A percentile compares a stretch with the other conserved stretches of the same genome.
phyloP scores from a whole-genome alignment of 2,329 filamentous ascomycete species.

The Aspergillus phoenicis region DNA sequence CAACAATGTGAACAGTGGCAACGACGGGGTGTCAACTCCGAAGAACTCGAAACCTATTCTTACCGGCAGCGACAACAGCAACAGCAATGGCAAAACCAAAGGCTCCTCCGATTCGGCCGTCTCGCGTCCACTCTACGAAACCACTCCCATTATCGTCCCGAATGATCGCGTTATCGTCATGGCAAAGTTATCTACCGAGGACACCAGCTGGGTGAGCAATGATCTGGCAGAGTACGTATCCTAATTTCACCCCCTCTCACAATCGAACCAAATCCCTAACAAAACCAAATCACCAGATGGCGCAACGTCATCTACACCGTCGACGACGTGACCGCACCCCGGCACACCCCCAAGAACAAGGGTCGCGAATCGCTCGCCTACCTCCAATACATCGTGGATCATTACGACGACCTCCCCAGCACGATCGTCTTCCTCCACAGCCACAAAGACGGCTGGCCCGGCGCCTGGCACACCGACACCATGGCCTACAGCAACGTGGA shows the following conservation, averaged over 20 bases:
- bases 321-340: slow-evolving; percentile 36
- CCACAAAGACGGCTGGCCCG: slow-evolving; percentile 50
- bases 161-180: slow-evolving; percentile 49
- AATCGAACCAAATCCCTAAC: too few species aligned
- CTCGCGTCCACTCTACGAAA: slow-evolving; percentile 26
- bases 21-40: not conserved
- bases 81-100: slow-evolving; percentile 15
- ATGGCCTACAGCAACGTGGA: slow-evolving; percentile 58
- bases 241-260: not conserved
- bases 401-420: slow-evolving; percentile 53
- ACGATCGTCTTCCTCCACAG: slow-evolving; percentile 59
- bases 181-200: slow-evolving; percentile 46
- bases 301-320: slow-evolving; percentile 49
- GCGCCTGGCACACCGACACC: slow-evolving; percentile 61
- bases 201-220: slow-evolving; percentile 50
- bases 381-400: slow-evolving; percentile 50
- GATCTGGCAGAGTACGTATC: slow-evolving; percentile 45
- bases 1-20: not conserved
- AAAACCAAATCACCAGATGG: slow-evolving; percentile 39
- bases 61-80: not conserved
- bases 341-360: slow-evolving; percentile 44
- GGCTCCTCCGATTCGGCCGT: slow-evolving; percentile 7
- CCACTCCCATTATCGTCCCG: slow-evolving; percentile 33
- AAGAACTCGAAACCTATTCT: slow-evolving; percentile 8
- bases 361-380: slow-evolving; percentile 50